phyloP scores from a whole-genome alignment of 208 protist species.

The Porcisia deanei region DNA sequence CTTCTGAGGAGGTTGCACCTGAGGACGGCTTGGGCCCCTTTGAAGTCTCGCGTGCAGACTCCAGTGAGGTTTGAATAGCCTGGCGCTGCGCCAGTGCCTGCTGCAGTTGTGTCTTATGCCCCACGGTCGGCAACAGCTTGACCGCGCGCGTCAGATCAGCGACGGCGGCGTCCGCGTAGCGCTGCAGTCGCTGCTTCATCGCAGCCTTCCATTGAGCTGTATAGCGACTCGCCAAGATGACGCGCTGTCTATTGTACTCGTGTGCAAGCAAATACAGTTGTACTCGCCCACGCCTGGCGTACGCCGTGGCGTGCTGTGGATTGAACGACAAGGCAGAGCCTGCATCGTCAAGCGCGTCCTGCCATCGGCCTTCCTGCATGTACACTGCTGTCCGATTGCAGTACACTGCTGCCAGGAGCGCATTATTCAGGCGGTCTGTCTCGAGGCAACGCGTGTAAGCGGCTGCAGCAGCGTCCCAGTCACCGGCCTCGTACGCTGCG shows the following conservation, averaged over 20 bases:
- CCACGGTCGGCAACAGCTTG: constrained; percentile 40
- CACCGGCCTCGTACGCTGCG: constrained; percentile 46
- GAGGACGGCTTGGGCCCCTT: neutral
- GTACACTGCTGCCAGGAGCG: constrained; percentile 65
- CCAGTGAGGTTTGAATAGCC: constrained; percentile 15
- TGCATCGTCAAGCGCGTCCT: constrained; percentile 54
- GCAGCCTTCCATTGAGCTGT: constrained; percentile 22
- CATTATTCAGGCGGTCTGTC: constrained; percentile 60
- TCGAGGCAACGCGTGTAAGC: constrained; percentile 74
- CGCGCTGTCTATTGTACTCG: constrained; percentile 27
- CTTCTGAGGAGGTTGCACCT: neutral
- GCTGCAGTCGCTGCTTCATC: constrained; percentile 22
- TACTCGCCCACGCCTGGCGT: constrained; percentile 59
- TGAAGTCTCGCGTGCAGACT: neutral
- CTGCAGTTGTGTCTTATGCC: constrained; percentile 32
- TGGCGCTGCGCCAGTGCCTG: constrained; percentile 30
- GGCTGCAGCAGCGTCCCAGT: constrained; percentile 56
- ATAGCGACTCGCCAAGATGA: constrained; percentile 17
- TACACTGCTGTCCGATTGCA: constrained; percentile 83
- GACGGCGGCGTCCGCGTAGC: constrained; percentile 59
- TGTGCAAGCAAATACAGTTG: constrained; percentile 47
- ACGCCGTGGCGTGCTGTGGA: constrained; percentile 58
- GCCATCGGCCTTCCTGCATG: constrained; percentile 70
- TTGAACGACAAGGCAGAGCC: constrained; percentile 49
- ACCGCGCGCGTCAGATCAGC: constrained; percentile 51